A percentile compares a stretch with the other conserved stretches of the same genome.
Conservation (phyloP, 2,329 filamentous ascomycete genomes). For the Trichoderma semiorbis region DNA sequence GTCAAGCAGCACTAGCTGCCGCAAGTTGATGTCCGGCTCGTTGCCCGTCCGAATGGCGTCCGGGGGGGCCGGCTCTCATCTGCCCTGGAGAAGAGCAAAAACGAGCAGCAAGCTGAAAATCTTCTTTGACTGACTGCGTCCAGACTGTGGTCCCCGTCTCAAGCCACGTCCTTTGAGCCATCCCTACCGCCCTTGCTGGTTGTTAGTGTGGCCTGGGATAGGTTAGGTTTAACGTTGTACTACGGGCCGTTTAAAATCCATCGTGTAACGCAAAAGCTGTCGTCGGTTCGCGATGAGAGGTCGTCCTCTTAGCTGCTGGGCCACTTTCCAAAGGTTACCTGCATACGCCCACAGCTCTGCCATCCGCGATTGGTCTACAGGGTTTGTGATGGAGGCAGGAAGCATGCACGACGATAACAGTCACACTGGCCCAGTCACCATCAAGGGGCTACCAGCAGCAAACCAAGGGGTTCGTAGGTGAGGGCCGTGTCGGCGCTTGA, state of each 20-base stretch:
- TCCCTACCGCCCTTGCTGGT: not conserved
- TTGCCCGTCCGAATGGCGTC: not conserved
- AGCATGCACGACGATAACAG: slow-evolving; percentile 15
- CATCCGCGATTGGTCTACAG: slow-evolving; percentile 11
- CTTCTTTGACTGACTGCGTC: not conserved
- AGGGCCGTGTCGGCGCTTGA: slow-evolving; percentile 1
- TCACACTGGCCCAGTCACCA: slow-evolving; percentile 12
- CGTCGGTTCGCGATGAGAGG: not conserved
- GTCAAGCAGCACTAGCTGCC: not conserved
- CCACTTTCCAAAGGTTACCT: not conserved
- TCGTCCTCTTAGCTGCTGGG: not conserved
- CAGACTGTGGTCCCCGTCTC: not conserved
- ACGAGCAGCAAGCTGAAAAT: not conserved
- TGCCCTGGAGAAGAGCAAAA: not conserved
- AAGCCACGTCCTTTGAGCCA: not conserved
- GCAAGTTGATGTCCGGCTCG: not conserved
- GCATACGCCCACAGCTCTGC: slow-evolving; percentile 10
- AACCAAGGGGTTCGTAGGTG: slow-evolving; percentile 6
- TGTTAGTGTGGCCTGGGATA: not conserved
- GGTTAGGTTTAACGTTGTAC: not conserved
- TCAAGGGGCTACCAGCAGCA: slow-evolving; percentile 2
- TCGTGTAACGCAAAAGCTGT: slow-evolving; percentile 4
- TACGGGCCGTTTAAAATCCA: slow-evolving; percentile 2
- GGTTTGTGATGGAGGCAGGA: slow-evolving; percentile 5
- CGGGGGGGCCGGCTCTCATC: not conserved